Evolutionary conservation across 768 basidiomycete species (phyloP), one percentile per base, ranked within the genome.

Genomic region (Tulasnella sp.): DNA sequence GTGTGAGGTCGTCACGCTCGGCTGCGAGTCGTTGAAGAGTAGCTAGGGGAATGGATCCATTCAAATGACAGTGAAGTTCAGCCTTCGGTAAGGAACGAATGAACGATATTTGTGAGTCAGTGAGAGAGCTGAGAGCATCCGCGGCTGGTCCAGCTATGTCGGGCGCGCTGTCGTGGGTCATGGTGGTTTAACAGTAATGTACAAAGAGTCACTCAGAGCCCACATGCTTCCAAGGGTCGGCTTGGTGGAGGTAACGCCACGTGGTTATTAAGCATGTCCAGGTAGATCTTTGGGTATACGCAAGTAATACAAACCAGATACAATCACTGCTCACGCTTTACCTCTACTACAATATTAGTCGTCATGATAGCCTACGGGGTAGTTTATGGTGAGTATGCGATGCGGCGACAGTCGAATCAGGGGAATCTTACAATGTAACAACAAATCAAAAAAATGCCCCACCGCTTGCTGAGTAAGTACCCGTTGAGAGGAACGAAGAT

Each of bases 1-100:
- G 35, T 15, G 37, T 29, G 20, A 35, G 35, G 57, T 75, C 57
- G 23, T 61, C 57, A 29, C 48, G 86, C 44, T 89, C 86, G 11
- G 81, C 80, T 0, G 91, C 92, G 18, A 95, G 88, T 10, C 89
- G 86, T 79, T 89, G 89, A 0, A 95, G 87, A 37, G 89, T 84
- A 0, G 84, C 74, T 35, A 94, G 84, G 0, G 94, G 94, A 44
- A 95, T 94, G 13, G 90, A 95, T 0, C 93, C 93, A 80, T 94
- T 94, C 5, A 94, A 88, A 82, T 95, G 93, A 0, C 93, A 94
- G 79, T 95, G 94, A 0, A 95, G 87, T 82, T 96, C 94, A 0
- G 93, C 93, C 83, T 95, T 95, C 13, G 91, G 91, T 0, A 94
- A 86, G 0, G 79, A 77, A 71, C 88, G 85, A 61, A 95, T 85